Conservation (phyloP, 805 yeast genomes). For the Clavispora santaluciae region DNA sequence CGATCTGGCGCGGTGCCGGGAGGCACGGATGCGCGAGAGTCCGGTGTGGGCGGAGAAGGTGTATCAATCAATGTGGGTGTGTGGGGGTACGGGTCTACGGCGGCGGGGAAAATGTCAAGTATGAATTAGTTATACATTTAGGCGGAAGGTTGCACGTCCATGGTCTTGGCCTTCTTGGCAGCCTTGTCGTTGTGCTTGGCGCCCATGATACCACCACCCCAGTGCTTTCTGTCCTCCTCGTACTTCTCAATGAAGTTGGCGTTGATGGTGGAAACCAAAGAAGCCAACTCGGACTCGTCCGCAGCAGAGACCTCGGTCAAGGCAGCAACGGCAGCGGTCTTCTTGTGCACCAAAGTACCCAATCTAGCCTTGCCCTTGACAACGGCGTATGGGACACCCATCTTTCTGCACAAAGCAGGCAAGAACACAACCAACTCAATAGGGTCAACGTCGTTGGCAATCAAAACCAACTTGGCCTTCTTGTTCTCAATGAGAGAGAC, state of each 20-base stretch:
- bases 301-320: slow-evolving; percentile 91
- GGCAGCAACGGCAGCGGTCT: slow-evolving; percentile 96
- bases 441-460: slow-evolving; percentile 99
- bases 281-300: slow-evolving; percentile 92
- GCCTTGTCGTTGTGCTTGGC: slow-evolving; percentile 83
- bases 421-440: slow-evolving; percentile 94
- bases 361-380: slow-evolving; percentile 98
- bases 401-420: slow-evolving; percentile 98
- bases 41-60: too few species aligned
- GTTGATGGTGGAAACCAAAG: slow-evolving; percentile 86
- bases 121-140: slow-evolving; percentile 2
- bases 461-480: slow-evolving; percentile 95
- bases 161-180: slow-evolving; percentile 67
- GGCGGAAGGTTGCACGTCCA: slow-evolving; percentile 26
- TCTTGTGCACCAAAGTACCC: slow-evolving; percentile 95
- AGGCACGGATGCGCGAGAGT: too few species aligned
- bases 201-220: slow-evolving; percentile 99
- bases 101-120: not conserved
- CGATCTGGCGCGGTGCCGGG: too few species aligned
- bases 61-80: too few species aligned
- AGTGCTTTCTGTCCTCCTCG: slow-evolving; percentile 96
- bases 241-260: slow-evolving; percentile 90
- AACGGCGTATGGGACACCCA: slow-evolving; percentile 99
- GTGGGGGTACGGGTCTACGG: too few species aligned
- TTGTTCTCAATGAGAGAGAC: slow-evolving; percentile 96